phyloP scores from a whole-genome alignment of 768 basidiomycete species.

The Hericium rajendrae region DNA sequence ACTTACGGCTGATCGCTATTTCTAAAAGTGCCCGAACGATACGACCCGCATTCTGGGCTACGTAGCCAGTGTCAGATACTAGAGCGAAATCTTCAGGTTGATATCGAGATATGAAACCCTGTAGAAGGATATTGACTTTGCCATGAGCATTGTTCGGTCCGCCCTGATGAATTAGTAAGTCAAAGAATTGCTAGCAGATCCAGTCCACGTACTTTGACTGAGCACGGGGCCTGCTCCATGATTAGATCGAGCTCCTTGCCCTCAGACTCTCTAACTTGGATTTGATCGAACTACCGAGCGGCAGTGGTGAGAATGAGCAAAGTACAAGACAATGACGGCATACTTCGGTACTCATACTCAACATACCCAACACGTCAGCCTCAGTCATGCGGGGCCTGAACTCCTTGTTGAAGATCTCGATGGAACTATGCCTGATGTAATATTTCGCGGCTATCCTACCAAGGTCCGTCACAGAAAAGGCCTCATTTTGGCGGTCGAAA shows the following conservation, averaged over 20 bases:
- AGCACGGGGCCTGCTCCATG: constrained; percentile 63
- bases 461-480: constrained; percentile 73
- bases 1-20: constrained; percentile 87
- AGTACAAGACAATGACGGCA: constrained; percentile 6
- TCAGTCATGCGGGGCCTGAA: constrained; percentile 84
- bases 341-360: constrained; percentile 89
- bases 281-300: constrained; percentile 72
- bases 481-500: constrained; percentile 47
- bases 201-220: constrained; percentile 50
- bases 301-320: not conserved
- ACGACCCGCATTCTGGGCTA: constrained; percentile 89
- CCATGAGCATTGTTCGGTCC: constrained; percentile 56
- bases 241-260: constrained; percentile 69
- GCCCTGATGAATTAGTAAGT: constrained; percentile 33
- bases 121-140: constrained; percentile 93
- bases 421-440: constrained; percentile 79
- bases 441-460: constrained; percentile 97
- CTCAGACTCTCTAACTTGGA: constrained; percentile 89
- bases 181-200: not conserved
- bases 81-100: constrained; percentile 91
- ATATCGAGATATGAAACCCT: constrained; percentile 76
- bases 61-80: constrained; percentile 90
- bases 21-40: constrained; percentile 93
- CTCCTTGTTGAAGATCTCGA: constrained; percentile 75
- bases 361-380: constrained; percentile 81